A percentile compares a stretch with the other conserved stretches of the same genome.
Evolutionary conservation across 1,284 basidiomycete genomes (phyloP).

Genomic region (Prillingera fragicola): DNA sequence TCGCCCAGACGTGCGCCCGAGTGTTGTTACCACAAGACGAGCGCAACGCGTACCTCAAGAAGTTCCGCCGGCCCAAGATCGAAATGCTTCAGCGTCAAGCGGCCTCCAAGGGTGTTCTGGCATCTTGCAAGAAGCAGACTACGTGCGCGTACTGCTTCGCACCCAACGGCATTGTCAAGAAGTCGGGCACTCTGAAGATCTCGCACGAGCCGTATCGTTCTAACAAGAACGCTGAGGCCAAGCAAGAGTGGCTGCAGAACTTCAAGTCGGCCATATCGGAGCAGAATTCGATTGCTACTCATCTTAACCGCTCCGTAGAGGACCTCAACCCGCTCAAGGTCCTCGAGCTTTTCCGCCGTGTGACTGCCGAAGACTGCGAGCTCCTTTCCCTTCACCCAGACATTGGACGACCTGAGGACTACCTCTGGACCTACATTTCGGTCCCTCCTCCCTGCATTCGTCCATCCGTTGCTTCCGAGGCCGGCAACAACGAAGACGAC

Average conservation of each 20-base stretch:
- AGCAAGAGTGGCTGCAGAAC: conserved; percentile 79
- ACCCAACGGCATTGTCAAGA: conserved; percentile 95
- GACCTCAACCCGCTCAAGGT: conserved; percentile 94
- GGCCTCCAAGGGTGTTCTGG: conserved; percentile 83
- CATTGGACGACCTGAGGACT: conserved; percentile 91
- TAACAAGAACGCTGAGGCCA: conserved; percentile 85
- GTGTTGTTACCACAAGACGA: conserved; percentile 88
- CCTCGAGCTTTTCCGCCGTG: conserved; percentile 84
- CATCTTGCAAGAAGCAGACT: conserved; percentile 79
- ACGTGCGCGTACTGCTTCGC: conserved; percentile 91
- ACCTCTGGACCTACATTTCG: conserved; percentile 98
- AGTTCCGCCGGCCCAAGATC: conserved; percentile 81
- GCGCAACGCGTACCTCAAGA: conserved; percentile 74
- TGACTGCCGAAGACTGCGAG: conserved; percentile 96
- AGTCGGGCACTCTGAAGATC: conserved; percentile 89
- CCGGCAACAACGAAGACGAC: conserved; percentile 93
- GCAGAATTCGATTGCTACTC: conserved; percentile 78
- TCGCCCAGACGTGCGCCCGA: conserved; percentile 76
- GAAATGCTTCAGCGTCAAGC: conserved; percentile 89
- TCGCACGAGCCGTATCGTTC: conserved; percentile 97
- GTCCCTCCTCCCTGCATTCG: conserved; percentile 97
- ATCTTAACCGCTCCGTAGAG: conserved; percentile 84
- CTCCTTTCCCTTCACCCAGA: conserved; percentile 84
- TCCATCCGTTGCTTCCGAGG: conserved; percentile 94
- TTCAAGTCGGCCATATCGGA: conserved; percentile 79